Evolutionary conservation across 345 rosid species (phyloP).

Genomic region (Barbarea vulgaris): DNA sequence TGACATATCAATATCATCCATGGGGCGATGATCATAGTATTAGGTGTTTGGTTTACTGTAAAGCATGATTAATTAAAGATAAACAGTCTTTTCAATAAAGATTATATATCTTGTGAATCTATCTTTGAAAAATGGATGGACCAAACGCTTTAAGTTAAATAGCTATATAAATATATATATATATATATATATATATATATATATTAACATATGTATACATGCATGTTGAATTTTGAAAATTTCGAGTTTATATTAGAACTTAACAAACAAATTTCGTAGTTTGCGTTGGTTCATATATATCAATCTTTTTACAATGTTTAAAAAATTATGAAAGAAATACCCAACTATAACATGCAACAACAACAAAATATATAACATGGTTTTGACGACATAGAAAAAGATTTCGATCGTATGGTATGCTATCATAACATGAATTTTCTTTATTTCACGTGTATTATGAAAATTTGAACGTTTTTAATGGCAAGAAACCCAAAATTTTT

Average conservation of each 20-base stretch:
- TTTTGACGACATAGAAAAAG: background rate
- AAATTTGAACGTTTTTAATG: too few species aligned
- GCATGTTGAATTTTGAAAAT: background rate
- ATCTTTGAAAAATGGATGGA: background rate
- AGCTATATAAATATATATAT: background rate
- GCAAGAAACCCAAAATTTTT: too few species aligned
- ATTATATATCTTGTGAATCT: background rate
- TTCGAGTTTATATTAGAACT: background rate
- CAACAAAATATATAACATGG: background rate
- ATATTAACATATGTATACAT: background rate
- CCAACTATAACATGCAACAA: background rate
- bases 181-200: background rate
- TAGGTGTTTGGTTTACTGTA: conserved; percentile 27
- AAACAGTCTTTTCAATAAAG: background rate
- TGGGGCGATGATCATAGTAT: conserved; percentile 33
- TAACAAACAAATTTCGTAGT: background rate
- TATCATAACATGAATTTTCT: background rate
- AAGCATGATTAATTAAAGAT: conserved; percentile 22
- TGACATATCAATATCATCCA: conserved; percentile 24
- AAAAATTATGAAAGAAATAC: background rate
- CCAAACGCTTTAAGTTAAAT: background rate
- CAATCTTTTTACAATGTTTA: background rate
- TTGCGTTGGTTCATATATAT: background rate
- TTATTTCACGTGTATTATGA: too few species aligned
- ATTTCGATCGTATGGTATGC: too few species aligned